phyloP scores from a whole-genome alignment of 805 yeast species.

The Grigorovia humatica region DNA sequence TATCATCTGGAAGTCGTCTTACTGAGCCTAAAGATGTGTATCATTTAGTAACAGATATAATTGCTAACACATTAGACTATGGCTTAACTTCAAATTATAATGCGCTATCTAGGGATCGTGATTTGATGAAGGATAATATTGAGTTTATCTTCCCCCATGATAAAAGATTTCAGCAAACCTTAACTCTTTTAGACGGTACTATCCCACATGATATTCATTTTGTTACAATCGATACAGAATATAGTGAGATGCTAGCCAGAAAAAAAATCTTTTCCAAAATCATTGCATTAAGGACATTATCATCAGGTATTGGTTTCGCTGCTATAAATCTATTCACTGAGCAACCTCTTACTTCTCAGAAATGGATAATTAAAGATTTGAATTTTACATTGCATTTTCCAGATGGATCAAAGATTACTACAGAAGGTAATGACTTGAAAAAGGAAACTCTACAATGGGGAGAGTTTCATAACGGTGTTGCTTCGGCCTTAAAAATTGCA shows the following conservation, averaged over 20 bases:
- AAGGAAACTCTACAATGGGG: constrained; percentile 51
- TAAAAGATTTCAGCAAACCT: constrained; percentile 67
- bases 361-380: constrained; percentile 67
- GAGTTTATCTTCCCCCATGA: constrained; percentile 67
- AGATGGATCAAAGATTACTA: constrained; percentile 48
- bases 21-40: constrained; percentile 10
- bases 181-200: constrained; percentile 43
- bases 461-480: constrained; percentile 82
- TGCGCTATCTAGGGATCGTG: not conserved
- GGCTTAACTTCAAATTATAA: not conserved
- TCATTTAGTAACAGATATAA: constrained; percentile 24
- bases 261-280: constrained; percentile 45
- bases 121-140: not conserved
- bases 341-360: constrained; percentile 74
- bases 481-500: constrained; percentile 73
- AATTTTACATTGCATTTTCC: constrained; percentile 65
- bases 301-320: constrained; percentile 31
- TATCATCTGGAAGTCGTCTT: not conserved
- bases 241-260: constrained; percentile 44
- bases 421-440: constrained; percentile 26
- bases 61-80: constrained; percentile 37
- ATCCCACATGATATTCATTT: constrained; percentile 16
- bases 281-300: constrained; percentile 60
- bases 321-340: constrained; percentile 30
- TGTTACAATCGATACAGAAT: constrained; percentile 38